phyloP scores from a whole-genome alignment of 2,329 filamentous ascomycete species.

The Aspergillus hiratsukae region DNA sequence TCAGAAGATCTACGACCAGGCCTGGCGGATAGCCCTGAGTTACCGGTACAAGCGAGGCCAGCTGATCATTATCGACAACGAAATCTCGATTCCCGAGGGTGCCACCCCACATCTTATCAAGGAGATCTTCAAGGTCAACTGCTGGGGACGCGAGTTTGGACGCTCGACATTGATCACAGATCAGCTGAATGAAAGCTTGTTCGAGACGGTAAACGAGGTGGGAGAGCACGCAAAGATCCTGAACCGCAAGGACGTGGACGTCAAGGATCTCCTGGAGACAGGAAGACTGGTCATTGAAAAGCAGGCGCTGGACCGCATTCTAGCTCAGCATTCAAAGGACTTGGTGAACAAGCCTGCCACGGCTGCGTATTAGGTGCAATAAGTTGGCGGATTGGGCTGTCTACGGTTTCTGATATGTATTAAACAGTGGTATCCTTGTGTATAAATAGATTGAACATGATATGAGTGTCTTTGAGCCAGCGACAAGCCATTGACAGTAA shows the following conservation, averaged over 20 bases:
- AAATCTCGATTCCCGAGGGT: slow-evolving; percentile 59
- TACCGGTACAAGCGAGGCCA: slow-evolving; percentile 87
- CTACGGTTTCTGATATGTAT: slow-evolving; percentile 12
- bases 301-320: slow-evolving; percentile 68
- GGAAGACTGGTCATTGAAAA: slow-evolving; percentile 84
- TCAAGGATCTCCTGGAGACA: slow-evolving; percentile 87
- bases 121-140: slow-evolving; percentile 66
- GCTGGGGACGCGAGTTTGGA: slow-evolving; percentile 63
- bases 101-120: slow-evolving; percentile 55
- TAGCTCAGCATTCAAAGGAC: slow-evolving; percentile 58
- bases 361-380: slow-evolving; percentile 27
- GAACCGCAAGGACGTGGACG: slow-evolving; percentile 75
- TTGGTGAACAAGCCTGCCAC: slow-evolving; percentile 30
- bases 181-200: slow-evolving; percentile 58
- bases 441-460: slow-evolving; percentile 30
- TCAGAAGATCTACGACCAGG: slow-evolving; percentile 88
- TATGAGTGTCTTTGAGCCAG: slow-evolving; percentile 4
- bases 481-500: neutral
- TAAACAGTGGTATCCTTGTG: slow-evolving; percentile 13
- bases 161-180: slow-evolving; percentile 72
- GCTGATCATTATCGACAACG: slow-evolving; percentile 77
- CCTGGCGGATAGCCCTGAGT: slow-evolving; percentile 89
- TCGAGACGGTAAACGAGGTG: slow-evolving; percentile 60
- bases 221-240: slow-evolving; percentile 66
- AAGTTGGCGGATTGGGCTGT: slow-evolving; percentile 5